Evolutionary conservation across 129 eudicot species (phyloP), one percentile per base, ranked within the genome.

Genomic region (Pittosporum tobira): DNA sequence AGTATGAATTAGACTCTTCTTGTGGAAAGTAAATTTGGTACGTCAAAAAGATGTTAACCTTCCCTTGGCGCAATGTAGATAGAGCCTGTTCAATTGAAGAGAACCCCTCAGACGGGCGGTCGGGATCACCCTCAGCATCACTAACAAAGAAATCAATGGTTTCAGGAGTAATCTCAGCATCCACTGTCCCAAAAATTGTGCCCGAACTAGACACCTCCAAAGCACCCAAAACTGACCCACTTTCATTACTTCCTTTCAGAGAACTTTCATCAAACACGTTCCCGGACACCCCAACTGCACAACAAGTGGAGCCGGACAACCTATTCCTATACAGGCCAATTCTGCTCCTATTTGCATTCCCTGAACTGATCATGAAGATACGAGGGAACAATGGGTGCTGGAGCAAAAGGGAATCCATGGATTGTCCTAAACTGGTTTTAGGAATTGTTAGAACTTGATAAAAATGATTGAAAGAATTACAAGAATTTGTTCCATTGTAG

Each of bases 71-170:
- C 63, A 89, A 69, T 18, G 79, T 42, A 21, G 64, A 6, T 10
- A 89, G 84, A 27, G 94, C 95, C 44, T 82, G 80, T 26, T 77
- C 95, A 25, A 89, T 72, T 27, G 95, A 75, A 43, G 88, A 79
- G 70, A 67, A 89, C 5, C 97, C 94, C 12, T 69, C 71, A 48
- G 97, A 66, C 24, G 97, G 97, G 64, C 95, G 71, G 75, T 89
- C 97, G 36, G 97, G 97, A 70, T 89, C 97, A 52, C 97, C 97
- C 37, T 85, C 86, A 10, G 97, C 84, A 54, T 89, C 97, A 67
- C 97, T 89, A 18, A 75, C 85, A 51, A 85, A 89, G 74, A 89
- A 85, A 82, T 77, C 88, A 73, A 64, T 44, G 27, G 82, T 89
- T 66, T 80, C 88, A 1, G 84, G 86, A 25, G 94, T 85, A 30